phyloP scores from a whole-genome alignment of 495 filamentous ascomycete genomes.

The Ascobolus immersus region DNA sequence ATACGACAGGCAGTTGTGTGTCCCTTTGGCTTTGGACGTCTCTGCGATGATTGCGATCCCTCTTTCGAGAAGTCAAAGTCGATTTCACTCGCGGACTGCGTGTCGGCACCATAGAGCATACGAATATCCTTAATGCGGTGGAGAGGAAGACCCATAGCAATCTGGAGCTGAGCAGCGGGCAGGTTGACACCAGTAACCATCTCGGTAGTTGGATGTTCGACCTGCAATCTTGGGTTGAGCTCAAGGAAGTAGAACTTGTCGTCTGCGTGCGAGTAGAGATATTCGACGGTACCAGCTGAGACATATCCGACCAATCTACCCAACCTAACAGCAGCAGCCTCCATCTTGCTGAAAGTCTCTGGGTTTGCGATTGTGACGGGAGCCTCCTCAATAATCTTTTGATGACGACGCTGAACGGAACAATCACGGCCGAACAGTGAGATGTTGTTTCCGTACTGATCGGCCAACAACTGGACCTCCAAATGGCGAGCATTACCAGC shows the following conservation, averaged over 20 bases:
- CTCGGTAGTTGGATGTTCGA: conserved; percentile 97
- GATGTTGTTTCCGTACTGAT: conserved; percentile 99
- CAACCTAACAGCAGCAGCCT: conserved; percentile 81
- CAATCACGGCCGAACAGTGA: conserved; percentile 97
- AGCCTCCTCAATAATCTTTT: conserved; percentile 99
- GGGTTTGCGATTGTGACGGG: conserved; percentile 85
- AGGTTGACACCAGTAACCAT: conserved; percentile 98
- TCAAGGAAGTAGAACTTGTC: conserved; percentile 99
- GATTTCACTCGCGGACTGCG: conserved; percentile 58
- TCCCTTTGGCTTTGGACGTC: conserved; percentile 74
- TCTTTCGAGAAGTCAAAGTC: conserved; percentile 89
- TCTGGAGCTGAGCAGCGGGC: conserved; percentile 87
- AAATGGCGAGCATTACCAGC: conserved; percentile 88
- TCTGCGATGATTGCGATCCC: conserved; percentile 59
- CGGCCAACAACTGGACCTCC: conserved; percentile 88
- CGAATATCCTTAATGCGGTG: conserved; percentile 91
- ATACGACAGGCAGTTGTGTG: conserved; percentile 98
- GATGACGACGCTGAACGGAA: conserved; percentile 92
- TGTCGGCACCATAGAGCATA: conserved; percentile 86
- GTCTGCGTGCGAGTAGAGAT: conserved; percentile 93
- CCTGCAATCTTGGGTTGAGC: conserved; percentile 91
- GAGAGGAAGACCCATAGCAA: conserved; percentile 95
- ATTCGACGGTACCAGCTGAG: conserved; percentile 95
- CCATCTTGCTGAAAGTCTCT: conserved; percentile 80
- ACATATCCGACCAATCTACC: conserved; percentile 92